Evolutionary conservation across 75 land plant species (phyloP).

Genomic region (Sequoia sempervirens): DNA sequence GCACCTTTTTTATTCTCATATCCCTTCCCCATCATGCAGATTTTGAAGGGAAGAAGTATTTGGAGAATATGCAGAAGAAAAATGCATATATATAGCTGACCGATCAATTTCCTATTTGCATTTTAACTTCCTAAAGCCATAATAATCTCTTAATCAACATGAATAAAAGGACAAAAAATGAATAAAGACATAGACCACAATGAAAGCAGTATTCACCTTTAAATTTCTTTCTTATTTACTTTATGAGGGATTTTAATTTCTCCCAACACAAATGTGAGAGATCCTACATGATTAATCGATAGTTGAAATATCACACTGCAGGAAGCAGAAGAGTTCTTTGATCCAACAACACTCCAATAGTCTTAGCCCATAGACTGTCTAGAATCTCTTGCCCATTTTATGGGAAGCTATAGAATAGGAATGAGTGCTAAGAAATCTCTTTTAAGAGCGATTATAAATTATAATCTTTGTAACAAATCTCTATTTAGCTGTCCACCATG

Average conservation of each 20-base stretch:
- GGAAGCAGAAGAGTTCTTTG: neutral
- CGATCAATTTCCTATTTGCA: neutral
- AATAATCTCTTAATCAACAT: neutral
- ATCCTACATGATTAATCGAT: neutral
- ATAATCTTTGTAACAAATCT: no score
- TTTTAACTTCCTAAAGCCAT: neutral
- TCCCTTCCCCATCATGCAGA: neutral
- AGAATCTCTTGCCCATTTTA: neutral
- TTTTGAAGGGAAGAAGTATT: neutral
- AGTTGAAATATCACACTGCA: neutral
- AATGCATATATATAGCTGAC: neutral
- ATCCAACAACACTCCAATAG: neutral
- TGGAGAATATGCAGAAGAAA: neutral
- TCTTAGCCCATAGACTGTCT: neutral
- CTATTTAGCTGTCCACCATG: neutral
- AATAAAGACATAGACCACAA: neutral
- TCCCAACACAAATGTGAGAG: neutral
- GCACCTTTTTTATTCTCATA: no score
- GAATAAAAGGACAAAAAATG: neutral
- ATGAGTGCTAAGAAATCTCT: no score
- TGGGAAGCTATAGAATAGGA: no score
- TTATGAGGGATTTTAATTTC: no score
- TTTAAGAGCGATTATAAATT: no score
- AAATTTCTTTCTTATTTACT: neutral
- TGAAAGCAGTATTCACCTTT: neutral